A percentile compares a stretch with the other conserved stretches of the same genome.
These are phyloP conservation scores for Heimioporus sp. DNA, from an alignment of 768 basidiomycete species.

Conservation along the genomic window DNA sequence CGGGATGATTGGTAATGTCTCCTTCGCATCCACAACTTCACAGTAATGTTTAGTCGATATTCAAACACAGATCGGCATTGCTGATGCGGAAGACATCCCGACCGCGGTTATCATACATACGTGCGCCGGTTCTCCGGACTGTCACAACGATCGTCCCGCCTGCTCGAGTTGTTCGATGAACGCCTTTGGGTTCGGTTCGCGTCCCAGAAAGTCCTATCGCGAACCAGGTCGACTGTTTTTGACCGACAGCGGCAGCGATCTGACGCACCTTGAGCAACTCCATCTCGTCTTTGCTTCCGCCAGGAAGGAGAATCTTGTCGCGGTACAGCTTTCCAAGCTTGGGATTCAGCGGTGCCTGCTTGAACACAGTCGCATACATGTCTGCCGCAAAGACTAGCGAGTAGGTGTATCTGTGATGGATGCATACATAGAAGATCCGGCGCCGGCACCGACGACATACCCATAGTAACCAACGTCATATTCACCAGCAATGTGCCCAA, in stretches of 20 bases:
- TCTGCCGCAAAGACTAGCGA: slow-evolving; percentile 62
- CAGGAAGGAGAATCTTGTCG: slow-evolving; percentile 64
- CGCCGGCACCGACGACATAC: slow-evolving; percentile 31
- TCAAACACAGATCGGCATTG: no score
- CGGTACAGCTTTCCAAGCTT: slow-evolving; percentile 66
- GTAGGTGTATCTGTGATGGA: slow-evolving; percentile 55
- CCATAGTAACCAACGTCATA: slow-evolving; percentile 68
- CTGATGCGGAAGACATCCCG: no score
- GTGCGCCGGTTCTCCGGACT: no score
- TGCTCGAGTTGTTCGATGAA: slow-evolving; percentile 58
- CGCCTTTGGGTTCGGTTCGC: slow-evolving; percentile 69
- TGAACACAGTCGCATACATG: slow-evolving; percentile 74
- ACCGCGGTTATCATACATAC: no score
- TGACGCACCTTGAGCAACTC: slow-evolving; percentile 61
- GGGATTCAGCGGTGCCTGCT: slow-evolving; percentile 71
- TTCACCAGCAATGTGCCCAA: slow-evolving; percentile 75
- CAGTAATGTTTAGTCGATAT: no score
- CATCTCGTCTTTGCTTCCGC: slow-evolving; percentile 77
- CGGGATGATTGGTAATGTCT: no score
- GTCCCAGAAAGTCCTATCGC: slow-evolving; percentile 72
- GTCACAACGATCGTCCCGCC: not conserved
- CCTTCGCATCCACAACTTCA: no score
- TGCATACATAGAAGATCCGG: not conserved
- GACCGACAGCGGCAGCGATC: not conserved
- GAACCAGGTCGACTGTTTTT: not conserved